A percentile compares a stretch with the other conserved stretches of the same genome.
These are phyloP conservation scores for Lactarius indigo DNA, from an alignment of 768 basidiomycete genomes.

Conservation along the genomic window DNA sequence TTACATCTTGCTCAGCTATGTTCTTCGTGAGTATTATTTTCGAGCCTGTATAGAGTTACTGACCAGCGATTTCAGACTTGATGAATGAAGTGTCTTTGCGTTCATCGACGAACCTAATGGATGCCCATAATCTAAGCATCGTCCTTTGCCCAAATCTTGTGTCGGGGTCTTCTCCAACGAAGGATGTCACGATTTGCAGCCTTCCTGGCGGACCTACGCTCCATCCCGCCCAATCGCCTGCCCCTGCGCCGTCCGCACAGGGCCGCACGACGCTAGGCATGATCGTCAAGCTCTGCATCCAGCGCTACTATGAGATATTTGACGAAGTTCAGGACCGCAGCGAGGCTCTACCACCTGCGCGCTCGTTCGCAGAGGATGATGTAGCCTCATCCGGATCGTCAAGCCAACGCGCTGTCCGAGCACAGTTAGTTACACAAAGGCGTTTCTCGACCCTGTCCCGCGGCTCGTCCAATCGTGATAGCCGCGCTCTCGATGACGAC, in stretches of 20 bases:
- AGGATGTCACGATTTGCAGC: conserved; percentile 71
- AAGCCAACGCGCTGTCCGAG: conserved; percentile 12
- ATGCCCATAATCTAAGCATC: conserved; percentile 76
- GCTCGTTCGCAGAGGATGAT: conserved; percentile 20
- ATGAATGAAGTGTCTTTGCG: conserved; percentile 75
- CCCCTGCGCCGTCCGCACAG: conserved; percentile 33
- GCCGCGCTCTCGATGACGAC: conserved; percentile 47
- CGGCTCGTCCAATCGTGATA: conserved; percentile 30
- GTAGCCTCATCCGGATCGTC: conserved; percentile 12
- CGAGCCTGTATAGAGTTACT: not conserved
- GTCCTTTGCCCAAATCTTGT: conserved; percentile 80
- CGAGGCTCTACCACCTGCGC: conserved; percentile 46
- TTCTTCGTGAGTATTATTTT: conserved; percentile 32
- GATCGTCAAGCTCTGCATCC: conserved; percentile 73
- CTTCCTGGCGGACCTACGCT: conserved; percentile 50
- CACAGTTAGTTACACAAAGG: conserved; percentile 9
- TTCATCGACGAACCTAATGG: conserved; percentile 70
- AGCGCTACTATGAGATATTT: conserved; percentile 82
- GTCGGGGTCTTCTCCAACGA: conserved; percentile 59
- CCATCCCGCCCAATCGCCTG: conserved; percentile 31
- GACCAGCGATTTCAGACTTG: conserved; percentile 48
- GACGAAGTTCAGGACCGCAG: conserved; percentile 73
- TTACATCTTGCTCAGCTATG: conserved; percentile 68
- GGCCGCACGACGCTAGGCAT: conserved; percentile 64
- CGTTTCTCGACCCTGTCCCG: conserved; percentile 24